Percentiles rank a stretch among this genome's conserved stretches.
Evolutionary conservation across 2,329 filamentous ascomycete genomes (phyloP).

Genomic region (Fusarium praegraminearum): DNA sequence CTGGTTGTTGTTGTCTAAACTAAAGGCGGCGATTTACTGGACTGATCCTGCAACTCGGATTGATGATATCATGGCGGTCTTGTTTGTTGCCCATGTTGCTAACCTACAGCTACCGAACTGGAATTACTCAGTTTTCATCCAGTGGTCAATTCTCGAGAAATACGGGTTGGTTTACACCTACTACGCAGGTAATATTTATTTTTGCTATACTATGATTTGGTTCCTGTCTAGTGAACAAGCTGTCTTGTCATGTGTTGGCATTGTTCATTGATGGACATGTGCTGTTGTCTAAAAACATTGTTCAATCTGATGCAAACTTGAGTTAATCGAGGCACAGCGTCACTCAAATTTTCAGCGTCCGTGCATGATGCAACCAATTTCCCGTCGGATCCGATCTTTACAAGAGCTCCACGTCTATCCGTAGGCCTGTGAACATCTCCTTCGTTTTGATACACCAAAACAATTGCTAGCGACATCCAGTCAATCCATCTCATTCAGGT

Average conservation of each 20-base stretch:
- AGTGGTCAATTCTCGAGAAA: too few species aligned
- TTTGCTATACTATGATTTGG: too few species aligned
- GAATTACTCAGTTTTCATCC: not conserved
- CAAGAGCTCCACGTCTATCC: not conserved
- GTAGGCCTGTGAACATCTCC: not conserved
- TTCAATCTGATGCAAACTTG: too few species aligned
- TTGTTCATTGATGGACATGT: not conserved
- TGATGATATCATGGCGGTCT: not conserved
- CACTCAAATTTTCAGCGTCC: not conserved
- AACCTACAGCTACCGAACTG: not conserved
- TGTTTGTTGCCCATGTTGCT: not conserved
- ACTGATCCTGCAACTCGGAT: not conserved
- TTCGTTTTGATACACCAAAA: not conserved
- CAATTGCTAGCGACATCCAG: not conserved
- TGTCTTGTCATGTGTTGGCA: not conserved
- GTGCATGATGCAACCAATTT: constrained; percentile 8
- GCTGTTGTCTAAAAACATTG: not conserved
- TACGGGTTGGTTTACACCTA: too few species aligned
- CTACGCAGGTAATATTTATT: too few species aligned
- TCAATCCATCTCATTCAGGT: not conserved
- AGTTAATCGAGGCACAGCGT: not conserved
- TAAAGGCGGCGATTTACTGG: too few species aligned
- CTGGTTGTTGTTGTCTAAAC: too few species aligned
- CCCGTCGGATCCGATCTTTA: not conserved
- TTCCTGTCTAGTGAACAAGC: fast-evolving